Conservation (phyloP, 441 rosid species). For the Capsella rubella region DNA sequence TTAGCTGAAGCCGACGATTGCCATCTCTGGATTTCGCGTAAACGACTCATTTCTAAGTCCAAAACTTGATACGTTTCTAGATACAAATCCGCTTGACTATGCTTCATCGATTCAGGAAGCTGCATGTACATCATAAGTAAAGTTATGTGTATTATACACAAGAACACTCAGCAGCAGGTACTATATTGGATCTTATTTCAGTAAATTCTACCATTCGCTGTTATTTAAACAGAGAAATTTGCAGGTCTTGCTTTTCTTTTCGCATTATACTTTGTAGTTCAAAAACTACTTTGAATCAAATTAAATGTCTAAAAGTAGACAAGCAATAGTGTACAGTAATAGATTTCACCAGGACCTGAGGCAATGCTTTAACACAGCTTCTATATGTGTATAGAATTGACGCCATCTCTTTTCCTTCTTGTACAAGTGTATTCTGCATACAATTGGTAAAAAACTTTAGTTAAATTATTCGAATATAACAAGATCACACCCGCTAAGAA, state of each 20-base stretch:
- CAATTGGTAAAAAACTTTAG: background rate
- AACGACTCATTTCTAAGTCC: conserved; percentile 98
- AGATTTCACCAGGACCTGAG: conserved; percentile 73
- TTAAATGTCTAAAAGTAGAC: conserved; percentile 11
- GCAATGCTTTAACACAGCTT: conserved; percentile 98
- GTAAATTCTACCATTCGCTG: background rate
- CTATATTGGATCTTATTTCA: background rate
- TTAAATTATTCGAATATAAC: conserved; percentile 22
- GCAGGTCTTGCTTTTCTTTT: background rate
- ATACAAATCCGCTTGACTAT: conserved; percentile 97
- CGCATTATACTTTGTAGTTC: background rate
- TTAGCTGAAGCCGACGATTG: conserved; percentile 95
- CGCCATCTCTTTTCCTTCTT: conserved; percentile 98
- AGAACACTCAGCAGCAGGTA: conserved; percentile 21
- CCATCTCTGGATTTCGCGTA: conserved; percentile 99
- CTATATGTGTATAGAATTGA: conserved; percentile 97
- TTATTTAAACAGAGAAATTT: background rate
- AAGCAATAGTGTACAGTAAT: background rate
- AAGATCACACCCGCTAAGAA: background rate
- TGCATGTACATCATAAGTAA: conserved; percentile 49
- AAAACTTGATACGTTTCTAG: conserved; percentile 98
- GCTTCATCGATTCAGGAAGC: conserved; percentile 99
- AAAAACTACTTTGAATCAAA: background rate
- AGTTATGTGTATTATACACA: conserved; percentile 4
- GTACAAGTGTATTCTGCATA: conserved; percentile 83